A percentile compares a stretch with the other conserved stretches of the same genome.
Conservation (phyloP, 2,329 filamentous ascomycete genomes). For the Calonectria crousiana region DNA sequence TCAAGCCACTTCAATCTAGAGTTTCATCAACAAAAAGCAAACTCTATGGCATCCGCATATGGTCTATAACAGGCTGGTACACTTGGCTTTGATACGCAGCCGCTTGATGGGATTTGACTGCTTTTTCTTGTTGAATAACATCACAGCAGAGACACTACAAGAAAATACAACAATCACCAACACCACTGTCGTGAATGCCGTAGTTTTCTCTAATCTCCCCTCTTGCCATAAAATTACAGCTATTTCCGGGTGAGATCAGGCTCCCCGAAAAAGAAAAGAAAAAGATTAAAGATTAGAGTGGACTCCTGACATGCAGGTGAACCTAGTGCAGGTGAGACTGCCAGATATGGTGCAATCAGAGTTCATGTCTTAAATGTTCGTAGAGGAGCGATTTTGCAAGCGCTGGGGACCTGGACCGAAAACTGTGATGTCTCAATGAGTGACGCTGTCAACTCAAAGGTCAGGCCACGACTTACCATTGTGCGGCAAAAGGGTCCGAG, state of each 20-base stretch:
- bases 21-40: not conserved
- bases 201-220: not conserved
- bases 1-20: not conserved
- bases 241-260: not conserved
- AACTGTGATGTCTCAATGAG: not conserved
- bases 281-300: not conserved
- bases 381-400: not conserved
- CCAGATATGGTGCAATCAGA: not conserved
- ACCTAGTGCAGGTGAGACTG: not conserved
- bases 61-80: not conserved
- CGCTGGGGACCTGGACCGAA: not conserved
- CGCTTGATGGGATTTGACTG: not conserved
- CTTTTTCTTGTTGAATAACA: not conserved
- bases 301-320: not conserved
- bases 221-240: not conserved
- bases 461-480: not conserved
- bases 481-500: not conserved
- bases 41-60: not conserved
- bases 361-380: not conserved
- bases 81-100: not conserved
- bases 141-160: not conserved
- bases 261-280: not conserved
- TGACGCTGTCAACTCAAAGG: not conserved
- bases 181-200: not conserved
- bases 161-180: not conserved